These are phyloP conservation scores for Lipomyces spencermartinsiae DNA, from an alignment of 805 yeast genomes.

Conservation along the genomic window DNA sequence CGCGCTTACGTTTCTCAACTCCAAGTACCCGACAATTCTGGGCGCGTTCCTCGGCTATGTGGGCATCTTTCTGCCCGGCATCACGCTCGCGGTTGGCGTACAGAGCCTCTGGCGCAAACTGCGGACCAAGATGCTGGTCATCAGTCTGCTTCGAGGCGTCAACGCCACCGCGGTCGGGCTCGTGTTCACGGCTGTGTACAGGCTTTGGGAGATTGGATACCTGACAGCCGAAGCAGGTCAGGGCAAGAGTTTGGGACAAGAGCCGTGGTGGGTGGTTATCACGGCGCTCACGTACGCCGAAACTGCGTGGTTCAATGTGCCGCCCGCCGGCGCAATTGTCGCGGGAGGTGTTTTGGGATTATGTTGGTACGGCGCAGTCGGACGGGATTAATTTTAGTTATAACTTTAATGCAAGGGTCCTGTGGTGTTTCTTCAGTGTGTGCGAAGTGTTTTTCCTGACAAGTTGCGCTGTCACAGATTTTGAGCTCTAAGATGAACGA, in stretches of 20 bases:
- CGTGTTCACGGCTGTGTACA: constrained; percentile 25
- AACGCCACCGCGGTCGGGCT: constrained; percentile 27
- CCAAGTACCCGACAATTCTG: background rate
- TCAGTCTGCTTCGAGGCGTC: constrained; percentile 25
- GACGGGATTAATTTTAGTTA: background rate
- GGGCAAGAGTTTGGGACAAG: constrained; percentile 21
- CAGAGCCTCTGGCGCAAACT: constrained; percentile 20
- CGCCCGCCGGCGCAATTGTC: constrained; percentile 23
- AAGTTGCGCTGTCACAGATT: too few species aligned
- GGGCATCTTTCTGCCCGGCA: constrained; percentile 28
- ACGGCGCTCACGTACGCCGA: constrained; percentile 24
- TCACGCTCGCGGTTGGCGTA: constrained; percentile 21
- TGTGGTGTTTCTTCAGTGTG: too few species aligned
- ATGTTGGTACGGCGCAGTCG: constrained; percentile 19
- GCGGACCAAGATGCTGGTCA: constrained; percentile 12
- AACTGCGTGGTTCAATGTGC: constrained; percentile 17
- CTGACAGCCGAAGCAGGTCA: constrained; percentile 1
- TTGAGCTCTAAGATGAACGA: too few species aligned
- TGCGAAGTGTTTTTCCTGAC: too few species aligned
- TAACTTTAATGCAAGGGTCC: too few species aligned
- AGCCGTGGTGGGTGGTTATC: constrained; percentile 32
- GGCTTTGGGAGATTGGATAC: constrained; percentile 27
- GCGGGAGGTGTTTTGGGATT: constrained; percentile 27
- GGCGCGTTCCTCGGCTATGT: constrained; percentile 27
- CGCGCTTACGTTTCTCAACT: constrained; percentile 19